phyloP scores from a whole-genome alignment of 2,329 filamentous ascomycete species.

The Curvularia spicifera region DNA sequence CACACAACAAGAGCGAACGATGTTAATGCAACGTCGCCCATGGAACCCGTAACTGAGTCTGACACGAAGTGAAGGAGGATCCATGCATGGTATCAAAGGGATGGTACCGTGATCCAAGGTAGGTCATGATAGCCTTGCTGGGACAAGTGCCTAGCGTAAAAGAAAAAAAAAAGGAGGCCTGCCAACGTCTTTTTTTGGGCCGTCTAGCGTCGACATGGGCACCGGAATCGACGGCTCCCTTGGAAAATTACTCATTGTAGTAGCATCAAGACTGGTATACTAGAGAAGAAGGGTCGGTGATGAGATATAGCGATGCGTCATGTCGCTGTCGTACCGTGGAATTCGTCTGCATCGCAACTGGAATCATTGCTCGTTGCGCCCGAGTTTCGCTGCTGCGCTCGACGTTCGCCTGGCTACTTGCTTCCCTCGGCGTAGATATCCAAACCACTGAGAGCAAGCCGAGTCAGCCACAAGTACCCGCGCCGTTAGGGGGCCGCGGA shows the following conservation, averaged over 20 bases:
- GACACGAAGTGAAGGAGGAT: background rate
- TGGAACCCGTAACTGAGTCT: background rate
- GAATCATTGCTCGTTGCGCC: constrained; percentile 9
- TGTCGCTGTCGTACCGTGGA: constrained; percentile 17
- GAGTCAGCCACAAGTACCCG: constrained; percentile 9
- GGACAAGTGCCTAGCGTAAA: constrained; percentile 8
- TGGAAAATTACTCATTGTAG: constrained; percentile 7
- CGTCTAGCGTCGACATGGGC: constrained; percentile 8
- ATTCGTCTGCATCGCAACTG: constrained; percentile 9
- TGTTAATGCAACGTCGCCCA: constrained; percentile 1
- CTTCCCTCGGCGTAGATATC: constrained; percentile 1
- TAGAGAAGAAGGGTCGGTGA: constrained; percentile 10
- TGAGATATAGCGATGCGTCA: constrained; percentile 10
- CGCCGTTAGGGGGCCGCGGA: constrained; percentile 9
- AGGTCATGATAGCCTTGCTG: constrained; percentile 9
- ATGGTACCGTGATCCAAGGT: constrained; percentile 12
- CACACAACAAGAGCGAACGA: background rate
- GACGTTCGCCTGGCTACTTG: constrained; percentile 2
- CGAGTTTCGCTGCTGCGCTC: constrained; percentile 12
- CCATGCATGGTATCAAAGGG: background rate
- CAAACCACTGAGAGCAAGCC: constrained; percentile 1
- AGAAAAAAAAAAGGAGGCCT: constrained; percentile 8
- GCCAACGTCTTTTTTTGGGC: constrained; percentile 8
- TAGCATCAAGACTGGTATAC: constrained; percentile 5
- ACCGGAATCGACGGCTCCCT: constrained; percentile 9